Base-by-base conservation (phyloP, 208 protist genomes). In the Wallacemonas rigidus region DNA sequence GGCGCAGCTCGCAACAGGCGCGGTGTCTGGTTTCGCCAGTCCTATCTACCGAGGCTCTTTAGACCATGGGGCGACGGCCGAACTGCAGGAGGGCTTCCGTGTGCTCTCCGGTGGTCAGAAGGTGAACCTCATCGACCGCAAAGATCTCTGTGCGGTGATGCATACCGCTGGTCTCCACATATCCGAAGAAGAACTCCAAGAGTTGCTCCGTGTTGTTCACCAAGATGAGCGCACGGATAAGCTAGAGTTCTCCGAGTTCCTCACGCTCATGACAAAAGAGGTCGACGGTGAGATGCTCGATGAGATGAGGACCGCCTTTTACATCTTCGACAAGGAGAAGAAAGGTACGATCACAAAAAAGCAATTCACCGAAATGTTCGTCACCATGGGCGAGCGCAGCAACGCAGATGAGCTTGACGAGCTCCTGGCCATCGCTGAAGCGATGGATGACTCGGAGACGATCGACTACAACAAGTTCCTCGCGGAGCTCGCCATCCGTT, bases 21-120 rank as follows among this genome's bases (percentile, higher is more conserved):
- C 74, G 38, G 60, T 82, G n/a, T 63, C 74, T 2, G 67, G 74
- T 17, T 76, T 79, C 45, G 62, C 72, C 69, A 69, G 70, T 47
- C 77, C 81, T n/a, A 50, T 77, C 35, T 80, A 76, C 64, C 77
- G 78, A 45, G 72, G 67, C 12, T n/a, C 8, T 8, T 64, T 99
- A 36, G 92, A 96, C n/a, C 95, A 99, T 76, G 97, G 99, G 77
- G 93, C 99, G 79, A 94, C 99, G 38, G 94, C 93, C 15, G 98
- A 99, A 86, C 99, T 99, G 82, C 98, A 99, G 84, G 99, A 99
- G 83, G 99, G 98, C 7, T 99, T 99, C 86, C 95, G 94, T 58
- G 86, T 99, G 7, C 99, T 99, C 70, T 98, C 99, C 79, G 88
- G 98, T 55, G 93, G 93, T 58, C 95, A 99, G 45, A 76, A 78